Base-by-base conservation (phyloP, 805 yeast species). In the Scheffersomyces lignosus region DNA sequence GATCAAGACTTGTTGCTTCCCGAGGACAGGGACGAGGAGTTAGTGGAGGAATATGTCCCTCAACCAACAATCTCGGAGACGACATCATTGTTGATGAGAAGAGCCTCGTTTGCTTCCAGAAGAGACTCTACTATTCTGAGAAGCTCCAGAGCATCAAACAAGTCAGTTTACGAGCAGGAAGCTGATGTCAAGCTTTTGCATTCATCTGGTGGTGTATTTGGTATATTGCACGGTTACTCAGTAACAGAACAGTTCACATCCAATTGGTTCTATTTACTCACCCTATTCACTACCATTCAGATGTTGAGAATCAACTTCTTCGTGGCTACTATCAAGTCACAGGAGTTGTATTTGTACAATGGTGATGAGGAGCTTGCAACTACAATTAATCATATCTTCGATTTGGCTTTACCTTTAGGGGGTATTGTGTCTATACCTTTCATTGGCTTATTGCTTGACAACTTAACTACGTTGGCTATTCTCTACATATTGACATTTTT, bases 261-360 rank as follows among this genome's bases (percentile, higher is more conserved):
- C 4, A 75, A 84, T 3, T 88, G 96, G 93, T 91, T 89, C 57
- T 53, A 72, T 33, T 62, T 89, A 38, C 84, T 88, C 85, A 77
- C 87, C 17, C 54, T 78, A 2, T 87, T 89, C 59, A 85, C 96
- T 4, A 77, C 90, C 3, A 75, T 90, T 39, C 95, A 88, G 60
- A 90, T 90, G 96, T 72, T 91, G 29, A 73, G 97, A 57, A 83
- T 90, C 48, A 90, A 90, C 66, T 91, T 87, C 60, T 91, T 88
- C 61, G 93, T 90, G 37, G 97, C 96, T 6, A 87, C 97, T 2
- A 70, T 90, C 24, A 77, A 80, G 52, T 68, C 95, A 0, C 97
- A 90, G 64, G 95, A 88, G 68, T 73, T 73, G 17, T 91, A 70
- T 54, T 72, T 89, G 43, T 70, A 88, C 37, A 27, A 47, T 7